phyloP scores from a whole-genome alignment of 2,329 filamentous ascomycete genomes.

The Fusarium humuli region DNA sequence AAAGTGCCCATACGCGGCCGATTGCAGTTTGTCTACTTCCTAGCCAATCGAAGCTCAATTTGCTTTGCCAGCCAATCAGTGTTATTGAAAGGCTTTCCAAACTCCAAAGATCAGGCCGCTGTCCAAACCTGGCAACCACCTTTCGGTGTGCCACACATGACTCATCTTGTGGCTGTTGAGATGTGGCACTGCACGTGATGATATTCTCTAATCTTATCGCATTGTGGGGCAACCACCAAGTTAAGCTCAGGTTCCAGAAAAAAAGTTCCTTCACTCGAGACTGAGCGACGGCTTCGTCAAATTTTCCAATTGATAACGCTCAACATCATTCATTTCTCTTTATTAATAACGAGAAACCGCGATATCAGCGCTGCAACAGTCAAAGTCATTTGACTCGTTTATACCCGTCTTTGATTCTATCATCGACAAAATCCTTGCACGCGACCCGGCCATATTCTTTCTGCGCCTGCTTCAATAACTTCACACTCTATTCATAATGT shows the following conservation, averaged over 20 bases:
- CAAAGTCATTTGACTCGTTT: background rate
- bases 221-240: constrained; percentile 35
- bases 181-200: constrained; percentile 35
- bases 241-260: constrained; percentile 41
- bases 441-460: constrained; percentile 21
- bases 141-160: constrained; percentile 23
- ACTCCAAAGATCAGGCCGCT: constrained; percentile 19
- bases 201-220: constrained; percentile 29
- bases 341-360: constrained; percentile 7
- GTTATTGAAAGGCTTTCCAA: constrained; percentile 20
- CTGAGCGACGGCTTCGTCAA: constrained; percentile 48
- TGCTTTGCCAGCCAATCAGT: constrained; percentile 40
- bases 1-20: constrained; percentile 25
- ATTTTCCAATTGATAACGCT: constrained; percentile 50
- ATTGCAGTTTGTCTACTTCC: constrained; percentile 18
- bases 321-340: constrained; percentile 26
- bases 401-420: constrained; percentile 5
- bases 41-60: constrained; percentile 32
- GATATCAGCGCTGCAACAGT: background rate
- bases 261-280: constrained; percentile 50
- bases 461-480: constrained; percentile 19
- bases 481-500: constrained; percentile 56
- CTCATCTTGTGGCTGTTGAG: constrained; percentile 19
- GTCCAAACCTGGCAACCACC: constrained; percentile 7
- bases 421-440: constrained; percentile 27